Evolutionary conservation across 2,329 filamentous ascomycete genomes (phyloP).

Genomic region (Epicoccum nigrum): DNA sequence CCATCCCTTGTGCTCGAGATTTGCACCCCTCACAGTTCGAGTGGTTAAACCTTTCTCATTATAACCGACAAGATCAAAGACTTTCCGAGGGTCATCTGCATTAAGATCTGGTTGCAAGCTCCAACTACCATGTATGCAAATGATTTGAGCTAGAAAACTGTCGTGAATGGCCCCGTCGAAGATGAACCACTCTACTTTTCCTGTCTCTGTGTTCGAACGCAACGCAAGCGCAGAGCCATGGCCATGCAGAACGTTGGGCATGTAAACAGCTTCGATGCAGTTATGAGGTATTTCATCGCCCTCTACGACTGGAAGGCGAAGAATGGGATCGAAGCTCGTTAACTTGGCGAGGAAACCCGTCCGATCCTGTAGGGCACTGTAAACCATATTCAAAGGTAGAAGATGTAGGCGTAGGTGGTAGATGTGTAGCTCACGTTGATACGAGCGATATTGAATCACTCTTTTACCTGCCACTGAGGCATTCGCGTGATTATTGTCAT

Average conservation of each 20-base stretch:
- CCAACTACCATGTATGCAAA: not conserved
- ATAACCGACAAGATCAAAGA: conserved; percentile 32
- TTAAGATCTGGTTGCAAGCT: not conserved
- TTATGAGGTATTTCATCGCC: conserved; percentile 26
- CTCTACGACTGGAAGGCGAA: not conserved
- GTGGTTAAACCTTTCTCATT: conserved; percentile 15
- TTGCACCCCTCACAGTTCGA: conserved; percentile 10
- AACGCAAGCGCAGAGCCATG: conserved; percentile 33
- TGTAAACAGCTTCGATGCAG: conserved; percentile 27
- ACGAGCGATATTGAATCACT: conserved; percentile 24
- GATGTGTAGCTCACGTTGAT: conserved; percentile 21
- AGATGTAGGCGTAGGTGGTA: conserved; percentile 25
- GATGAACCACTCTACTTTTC: conserved; percentile 30
- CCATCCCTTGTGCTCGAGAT: conserved; percentile 30
- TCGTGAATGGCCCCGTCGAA: conserved; percentile 19
- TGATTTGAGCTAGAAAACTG: conserved; percentile 5
- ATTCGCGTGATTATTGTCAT: not conserved
- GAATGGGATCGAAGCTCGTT: conserved; percentile 19
- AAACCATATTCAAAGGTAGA: conserved; percentile 13
- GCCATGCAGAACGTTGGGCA: conserved; percentile 22
- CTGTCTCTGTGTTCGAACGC: conserved; percentile 12
- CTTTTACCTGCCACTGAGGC: not conserved
- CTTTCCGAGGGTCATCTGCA: conserved; percentile 1
- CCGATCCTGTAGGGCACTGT: not conserved
- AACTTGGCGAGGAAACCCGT: conserved; percentile 21